phyloP scores from a whole-genome alignment of 257 asterid genomes.

The Lycium barbarum region DNA sequence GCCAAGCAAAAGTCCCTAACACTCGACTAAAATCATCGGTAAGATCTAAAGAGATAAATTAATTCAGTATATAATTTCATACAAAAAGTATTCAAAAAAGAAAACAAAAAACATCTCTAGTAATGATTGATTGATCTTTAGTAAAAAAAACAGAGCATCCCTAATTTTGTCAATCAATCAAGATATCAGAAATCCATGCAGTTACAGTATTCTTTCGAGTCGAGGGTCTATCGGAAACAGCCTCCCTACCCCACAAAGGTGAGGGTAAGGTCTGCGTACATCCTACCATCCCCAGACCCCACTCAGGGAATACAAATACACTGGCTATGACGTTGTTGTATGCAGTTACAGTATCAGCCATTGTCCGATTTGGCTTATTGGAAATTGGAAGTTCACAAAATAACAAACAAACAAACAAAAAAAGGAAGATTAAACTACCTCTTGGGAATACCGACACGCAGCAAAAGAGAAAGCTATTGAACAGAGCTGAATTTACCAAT shows the following conservation, averaged over 20 bases:
- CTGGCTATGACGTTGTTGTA: too few relatives aligned
- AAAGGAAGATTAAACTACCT: slow-evolving; percentile 2
- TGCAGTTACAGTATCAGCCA: background rate
- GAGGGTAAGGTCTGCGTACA: too few relatives aligned
- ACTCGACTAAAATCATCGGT: background rate
- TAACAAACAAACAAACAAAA: background rate
- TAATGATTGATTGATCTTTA: background rate
- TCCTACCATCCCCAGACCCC: too few relatives aligned
- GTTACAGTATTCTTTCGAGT: background rate
- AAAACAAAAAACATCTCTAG: background rate
- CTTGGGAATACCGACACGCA: background rate
- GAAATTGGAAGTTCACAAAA: background rate
- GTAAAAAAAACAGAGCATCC: background rate
- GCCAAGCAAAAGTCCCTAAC: background rate
- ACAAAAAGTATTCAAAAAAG: background rate
- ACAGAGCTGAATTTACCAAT: background rate
- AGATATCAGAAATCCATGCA: background rate
- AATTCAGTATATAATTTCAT: background rate
- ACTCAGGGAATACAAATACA: too few relatives aligned
- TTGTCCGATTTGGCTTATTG: background rate
- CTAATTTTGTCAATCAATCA: background rate
- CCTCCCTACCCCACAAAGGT: too few relatives aligned
- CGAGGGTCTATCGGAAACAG: too few relatives aligned
- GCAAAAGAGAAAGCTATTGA: background rate
- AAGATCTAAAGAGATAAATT: background rate